These are phyloP conservation scores for Pichia sp. DNA, from an alignment of 1,139 yeast species.

Conservation along the genomic window DNA sequence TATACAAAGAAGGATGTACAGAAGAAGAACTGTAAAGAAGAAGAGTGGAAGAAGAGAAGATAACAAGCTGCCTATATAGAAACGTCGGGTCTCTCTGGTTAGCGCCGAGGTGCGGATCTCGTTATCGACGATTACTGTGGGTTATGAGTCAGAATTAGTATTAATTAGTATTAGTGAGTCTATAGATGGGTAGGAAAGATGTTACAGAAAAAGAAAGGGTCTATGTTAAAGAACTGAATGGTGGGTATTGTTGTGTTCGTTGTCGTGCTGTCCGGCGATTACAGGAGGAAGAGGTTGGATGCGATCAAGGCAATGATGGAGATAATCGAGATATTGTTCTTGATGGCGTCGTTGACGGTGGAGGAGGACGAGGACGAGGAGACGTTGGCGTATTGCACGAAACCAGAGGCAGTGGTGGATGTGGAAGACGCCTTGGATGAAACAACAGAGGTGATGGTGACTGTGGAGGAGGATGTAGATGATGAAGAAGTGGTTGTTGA, in stretches of 20 bases:
- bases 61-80: no score
- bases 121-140: no score
- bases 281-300: neutral
- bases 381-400: conserved; percentile 8
- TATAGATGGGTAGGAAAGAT: no score
- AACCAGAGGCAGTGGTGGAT: conserved; percentile 5
- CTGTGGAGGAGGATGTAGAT: neutral
- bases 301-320: neutral
- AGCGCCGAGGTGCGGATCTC: no score
- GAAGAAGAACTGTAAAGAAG: neutral
- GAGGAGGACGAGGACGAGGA: neutral
- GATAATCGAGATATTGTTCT: neutral
- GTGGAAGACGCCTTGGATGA: conserved; percentile 4
- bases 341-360: neutral
- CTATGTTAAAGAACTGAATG: no score
- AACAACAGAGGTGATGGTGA: neutral
- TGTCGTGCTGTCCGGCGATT: neutral
- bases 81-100: no score
- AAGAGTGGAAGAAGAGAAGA: no score
- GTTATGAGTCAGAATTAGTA: no score
- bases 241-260: neutral
- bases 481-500: neutral
- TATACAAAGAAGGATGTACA: neutral
- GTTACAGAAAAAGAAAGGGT: no score
- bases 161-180: no score